phyloP scores from a whole-genome alignment of 139 green algal genomes.

The Desmodesmus armatus region DNA sequence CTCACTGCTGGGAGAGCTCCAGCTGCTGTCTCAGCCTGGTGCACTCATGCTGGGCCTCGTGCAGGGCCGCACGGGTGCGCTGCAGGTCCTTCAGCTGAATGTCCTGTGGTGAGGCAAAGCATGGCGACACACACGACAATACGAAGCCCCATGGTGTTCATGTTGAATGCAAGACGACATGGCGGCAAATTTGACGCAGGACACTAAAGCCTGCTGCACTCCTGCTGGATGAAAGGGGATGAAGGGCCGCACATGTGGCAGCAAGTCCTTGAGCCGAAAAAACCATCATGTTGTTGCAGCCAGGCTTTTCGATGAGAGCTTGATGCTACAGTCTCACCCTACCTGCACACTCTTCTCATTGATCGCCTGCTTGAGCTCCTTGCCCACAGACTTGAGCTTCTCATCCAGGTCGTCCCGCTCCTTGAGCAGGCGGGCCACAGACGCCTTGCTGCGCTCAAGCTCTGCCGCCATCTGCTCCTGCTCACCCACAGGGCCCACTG shows the following conservation, averaged over 20 bases:
- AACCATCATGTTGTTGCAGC: no score
- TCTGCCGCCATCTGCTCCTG: conserved; percentile 11
- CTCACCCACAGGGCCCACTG: no score
- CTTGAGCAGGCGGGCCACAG: conserved; percentile 29
- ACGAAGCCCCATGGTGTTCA: no score
- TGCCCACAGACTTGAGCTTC: conserved; percentile 8
- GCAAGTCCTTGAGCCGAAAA: no score
- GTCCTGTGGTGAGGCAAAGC: background rate
- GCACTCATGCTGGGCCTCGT: conserved; percentile 28
- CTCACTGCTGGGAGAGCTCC: conserved; percentile 30
- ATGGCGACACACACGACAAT: background rate
- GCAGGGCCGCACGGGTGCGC: conserved; percentile 16
- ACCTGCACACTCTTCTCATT: conserved; percentile 47
- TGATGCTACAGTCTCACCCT: background rate
- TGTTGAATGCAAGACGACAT: no score
- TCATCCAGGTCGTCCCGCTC: conserved; percentile 39
- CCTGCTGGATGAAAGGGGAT: no score
- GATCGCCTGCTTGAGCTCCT: conserved; percentile 41
- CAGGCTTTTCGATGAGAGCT: no score
- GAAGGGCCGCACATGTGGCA: background rate
- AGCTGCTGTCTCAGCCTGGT: conserved; percentile 21
- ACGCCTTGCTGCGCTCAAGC: conserved; percentile 41
- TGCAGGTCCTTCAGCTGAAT: conserved; percentile 34
- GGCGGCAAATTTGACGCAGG: no score
- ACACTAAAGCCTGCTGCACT: no score